phyloP scores from a whole-genome alignment of 208 protist species.

The Acanthamoeba royreba region DNA sequence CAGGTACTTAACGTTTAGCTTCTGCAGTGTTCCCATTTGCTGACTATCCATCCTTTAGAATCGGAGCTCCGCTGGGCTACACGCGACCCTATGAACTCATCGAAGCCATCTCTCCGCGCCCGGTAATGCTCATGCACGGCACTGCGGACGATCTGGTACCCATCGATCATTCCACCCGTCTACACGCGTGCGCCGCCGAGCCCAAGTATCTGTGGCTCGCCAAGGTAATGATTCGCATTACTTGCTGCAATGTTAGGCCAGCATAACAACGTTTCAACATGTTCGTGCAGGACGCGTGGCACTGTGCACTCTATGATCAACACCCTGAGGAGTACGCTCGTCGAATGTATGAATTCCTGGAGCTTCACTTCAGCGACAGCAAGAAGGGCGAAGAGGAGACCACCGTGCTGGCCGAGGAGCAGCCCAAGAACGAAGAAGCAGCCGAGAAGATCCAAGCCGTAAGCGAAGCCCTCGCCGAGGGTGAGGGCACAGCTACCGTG shows the following conservation, averaged over 20 bases:
- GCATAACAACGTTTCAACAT: background rate
- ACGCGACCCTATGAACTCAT: conserved; percentile 67
- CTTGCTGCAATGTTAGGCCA: background rate
- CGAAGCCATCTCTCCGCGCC: conserved; percentile 79
- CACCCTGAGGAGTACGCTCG: conserved; percentile 83
- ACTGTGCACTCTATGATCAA: conserved; percentile 89
- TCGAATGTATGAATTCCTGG: conserved; percentile 70
- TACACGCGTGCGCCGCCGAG: conserved; percentile 83
- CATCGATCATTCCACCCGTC: conserved; percentile 81
- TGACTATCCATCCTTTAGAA: no score
- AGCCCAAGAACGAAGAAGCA: background rate
- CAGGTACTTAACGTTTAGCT: background rate
- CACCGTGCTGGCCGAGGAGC: background rate
- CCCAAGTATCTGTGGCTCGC: conserved; percentile 88
- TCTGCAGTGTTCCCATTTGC: background rate
- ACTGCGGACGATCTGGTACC: conserved; percentile 86
- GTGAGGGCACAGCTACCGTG: background rate
- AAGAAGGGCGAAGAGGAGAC: background rate
- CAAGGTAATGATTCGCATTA: background rate
- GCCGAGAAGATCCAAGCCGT: background rate
- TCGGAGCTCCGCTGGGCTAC: conserved; percentile 3
- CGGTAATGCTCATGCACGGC: conserved; percentile 88
- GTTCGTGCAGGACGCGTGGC: conserved; percentile 75
- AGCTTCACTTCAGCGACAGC: background rate
- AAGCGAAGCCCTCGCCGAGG: background rate